These are phyloP conservation scores for Boehmeria nivea DNA, from an alignment of 306 rosid genomes.

Conservation along the genomic window DNA sequence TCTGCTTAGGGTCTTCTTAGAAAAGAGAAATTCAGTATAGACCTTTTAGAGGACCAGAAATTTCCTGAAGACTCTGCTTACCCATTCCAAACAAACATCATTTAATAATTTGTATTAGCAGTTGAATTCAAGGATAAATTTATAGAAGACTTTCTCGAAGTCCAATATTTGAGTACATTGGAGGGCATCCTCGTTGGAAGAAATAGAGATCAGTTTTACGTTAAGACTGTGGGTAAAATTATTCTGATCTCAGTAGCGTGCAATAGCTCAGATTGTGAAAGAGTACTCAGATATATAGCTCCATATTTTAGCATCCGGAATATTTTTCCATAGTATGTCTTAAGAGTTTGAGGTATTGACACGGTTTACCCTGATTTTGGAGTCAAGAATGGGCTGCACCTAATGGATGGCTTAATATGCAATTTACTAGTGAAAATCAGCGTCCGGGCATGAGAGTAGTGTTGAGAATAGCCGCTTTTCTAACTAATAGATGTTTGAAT, in stretches of 20 bases:
- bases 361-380: neutral
- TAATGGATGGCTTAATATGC: too few relatives aligned
- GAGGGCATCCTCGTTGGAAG: neutral
- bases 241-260: neutral
- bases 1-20: neutral
- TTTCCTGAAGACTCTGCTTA: neutral
- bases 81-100: neutral
- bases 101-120: neutral
- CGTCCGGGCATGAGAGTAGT: neutral
- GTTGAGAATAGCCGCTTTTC: neutral
- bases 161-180: neutral
- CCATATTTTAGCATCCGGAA: too few relatives aligned
- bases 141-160: neutral
- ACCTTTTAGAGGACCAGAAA: neutral
- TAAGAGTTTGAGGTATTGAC: neutral
- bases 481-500: neutral
- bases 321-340: too few relatives aligned
- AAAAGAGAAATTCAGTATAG: neutral
- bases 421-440: neutral
- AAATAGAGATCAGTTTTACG: too few relatives aligned
- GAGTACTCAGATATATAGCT: too few relatives aligned
- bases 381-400: too few relatives aligned
- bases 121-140: neutral
- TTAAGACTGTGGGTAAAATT: neutral
- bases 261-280: slow-evolving; percentile 1